phyloP scores from a whole-genome alignment of 2,329 filamentous ascomycete genomes.

The Dothistroma pini region DNA sequence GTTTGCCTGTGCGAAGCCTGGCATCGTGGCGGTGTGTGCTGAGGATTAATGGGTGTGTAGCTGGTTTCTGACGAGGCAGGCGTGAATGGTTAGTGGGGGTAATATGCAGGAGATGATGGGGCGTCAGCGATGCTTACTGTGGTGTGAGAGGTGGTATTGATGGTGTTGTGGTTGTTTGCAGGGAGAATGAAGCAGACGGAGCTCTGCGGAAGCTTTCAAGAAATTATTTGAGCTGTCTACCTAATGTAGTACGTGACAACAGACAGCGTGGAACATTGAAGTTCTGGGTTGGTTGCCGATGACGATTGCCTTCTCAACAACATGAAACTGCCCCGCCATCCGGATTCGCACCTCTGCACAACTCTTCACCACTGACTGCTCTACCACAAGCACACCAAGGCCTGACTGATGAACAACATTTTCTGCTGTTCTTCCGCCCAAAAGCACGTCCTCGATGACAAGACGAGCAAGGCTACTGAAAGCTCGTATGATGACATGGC shows the following conservation, averaged over 20 bases:
- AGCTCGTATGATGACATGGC: background rate
- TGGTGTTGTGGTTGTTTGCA: background rate
- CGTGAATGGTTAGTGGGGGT: constrained; percentile 20
- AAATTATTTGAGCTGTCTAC: background rate
- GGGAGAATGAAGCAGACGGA: background rate
- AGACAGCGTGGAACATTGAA: background rate
- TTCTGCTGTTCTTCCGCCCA: background rate
- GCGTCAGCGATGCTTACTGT: background rate
- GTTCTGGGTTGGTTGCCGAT: background rate
- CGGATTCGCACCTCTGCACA: background rate
- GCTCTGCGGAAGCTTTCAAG: background rate
- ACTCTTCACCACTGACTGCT: background rate
- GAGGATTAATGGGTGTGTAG: background rate
- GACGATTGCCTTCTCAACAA: background rate
- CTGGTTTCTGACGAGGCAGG: constrained; percentile 25
- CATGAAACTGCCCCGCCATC: no score
- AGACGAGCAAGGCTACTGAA: background rate
- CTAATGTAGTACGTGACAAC: background rate
- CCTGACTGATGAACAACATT: background rate
- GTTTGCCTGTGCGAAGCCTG: constrained; percentile 74
- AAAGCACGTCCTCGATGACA: background rate
- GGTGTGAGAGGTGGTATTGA: background rate
- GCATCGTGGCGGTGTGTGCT: constrained; percentile 39
- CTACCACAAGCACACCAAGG: background rate
- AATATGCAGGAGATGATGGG: background rate